phyloP scores from a whole-genome alignment of 495 filamentous ascomycete species.

The Endocarpon pusillum region DNA sequence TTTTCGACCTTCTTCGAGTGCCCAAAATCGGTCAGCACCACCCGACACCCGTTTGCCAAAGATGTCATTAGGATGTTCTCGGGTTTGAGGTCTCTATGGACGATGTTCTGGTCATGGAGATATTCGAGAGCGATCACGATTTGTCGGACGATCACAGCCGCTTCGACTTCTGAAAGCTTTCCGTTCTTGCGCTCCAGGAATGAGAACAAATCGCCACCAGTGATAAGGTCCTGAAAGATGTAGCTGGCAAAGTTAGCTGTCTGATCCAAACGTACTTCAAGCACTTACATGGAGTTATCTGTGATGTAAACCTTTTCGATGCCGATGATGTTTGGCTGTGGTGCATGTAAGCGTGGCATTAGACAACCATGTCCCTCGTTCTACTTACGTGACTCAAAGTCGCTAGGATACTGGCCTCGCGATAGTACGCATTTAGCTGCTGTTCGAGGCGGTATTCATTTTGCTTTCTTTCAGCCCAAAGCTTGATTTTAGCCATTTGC shows the following conservation, averaged over 20 bases:
- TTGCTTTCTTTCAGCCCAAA: conserved; percentile 3
- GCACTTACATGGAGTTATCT: conserved; percentile 31
- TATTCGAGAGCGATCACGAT: conserved; percentile 42
- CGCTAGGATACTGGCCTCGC: conserved; percentile 39
- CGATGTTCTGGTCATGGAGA: conserved; percentile 37
- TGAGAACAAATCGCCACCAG: conserved; percentile 48
- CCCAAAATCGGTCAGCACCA: conserved; percentile 65
- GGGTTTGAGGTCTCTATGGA: conserved; percentile 54
- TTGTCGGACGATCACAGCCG: conserved; percentile 38
- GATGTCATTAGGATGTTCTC: conserved; percentile 49
- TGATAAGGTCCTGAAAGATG: conserved; percentile 46
- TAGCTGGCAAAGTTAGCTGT: conserved; percentile 37
- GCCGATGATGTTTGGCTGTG: conserved; percentile 44
- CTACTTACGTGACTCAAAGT: conserved; percentile 40
- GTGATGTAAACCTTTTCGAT: conserved; percentile 36
- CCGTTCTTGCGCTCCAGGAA: conserved; percentile 33
- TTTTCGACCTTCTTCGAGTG: conserved; percentile 29
- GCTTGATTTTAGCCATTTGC: conserved; percentile 4
- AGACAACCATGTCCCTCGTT: background rate
- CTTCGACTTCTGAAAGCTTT: conserved; percentile 30
- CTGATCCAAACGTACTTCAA: too few relatives aligned
- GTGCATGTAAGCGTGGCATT: conserved; percentile 6
- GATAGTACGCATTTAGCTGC: conserved; percentile 11
- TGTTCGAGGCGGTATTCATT: conserved; percentile 1
- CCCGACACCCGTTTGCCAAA: conserved; percentile 27